Base-by-base conservation (phyloP, 1,284 basidiomycete species). In the Coniferiporia sulphurascens region DNA sequence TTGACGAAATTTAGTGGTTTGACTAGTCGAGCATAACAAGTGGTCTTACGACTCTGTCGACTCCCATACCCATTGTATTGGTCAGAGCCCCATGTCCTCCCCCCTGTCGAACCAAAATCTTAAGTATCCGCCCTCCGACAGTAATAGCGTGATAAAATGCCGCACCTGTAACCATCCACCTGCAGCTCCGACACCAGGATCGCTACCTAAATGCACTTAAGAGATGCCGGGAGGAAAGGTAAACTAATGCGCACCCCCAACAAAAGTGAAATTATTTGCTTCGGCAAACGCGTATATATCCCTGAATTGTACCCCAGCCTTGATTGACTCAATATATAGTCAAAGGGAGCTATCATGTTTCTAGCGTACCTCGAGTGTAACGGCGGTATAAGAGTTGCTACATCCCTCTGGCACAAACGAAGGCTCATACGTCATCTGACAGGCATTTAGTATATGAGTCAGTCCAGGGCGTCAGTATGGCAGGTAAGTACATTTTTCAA, bases 1-100 rank as follows among this genome's bases (percentile, higher is more conserved):
- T 4, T 35, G 15, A 12, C 3, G 15, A 15, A 15, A 41, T 12
- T 41, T 41, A 55, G 9, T 13, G 13, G 13, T 19, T 17, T 32
- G 17, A 34, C 19, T 52, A 32, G 13, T 43, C 68, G 3, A 41
- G 27, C 27, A 27, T 27, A 27, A 41, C 69, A 17, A 15, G 38
- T 41, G 15, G 3, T 22, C 45, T 63, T 38, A 75, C 73, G 9
- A 76, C 74, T 41, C 76, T 72, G 63, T 80, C 78, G 59, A 74
- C 59, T 70, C 69, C 73, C 17, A 75, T 63, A 6, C 73, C 73
- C 58, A 70, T 69, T 2, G 71, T 67, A 2, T 71, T 71, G 3
- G 70, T 70, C 5, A 80, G 64, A 15, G 76, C 68, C 22, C 77
- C 72, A 62, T 81, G 79, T 1, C 81, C 80, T 13, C 80, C 80